phyloP scores from a whole-genome alignment of 257 asterid species.

The Cruciata laevipes region DNA sequence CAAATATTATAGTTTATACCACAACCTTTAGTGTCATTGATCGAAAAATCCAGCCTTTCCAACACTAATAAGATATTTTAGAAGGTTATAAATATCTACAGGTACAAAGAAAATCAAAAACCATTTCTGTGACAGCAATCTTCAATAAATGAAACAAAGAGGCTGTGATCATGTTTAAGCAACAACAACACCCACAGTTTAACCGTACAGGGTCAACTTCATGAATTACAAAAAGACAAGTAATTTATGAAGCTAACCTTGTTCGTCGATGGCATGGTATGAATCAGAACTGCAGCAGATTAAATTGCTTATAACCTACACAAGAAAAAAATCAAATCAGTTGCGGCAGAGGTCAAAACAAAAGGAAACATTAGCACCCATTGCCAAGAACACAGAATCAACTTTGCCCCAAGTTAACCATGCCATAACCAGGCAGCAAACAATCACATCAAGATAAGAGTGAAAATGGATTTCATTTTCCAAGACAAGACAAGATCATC shows the following conservation, averaged over 20 bases:
- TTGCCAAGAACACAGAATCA: neutral
- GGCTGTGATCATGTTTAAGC: neutral
- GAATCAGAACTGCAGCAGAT: slow-evolving; percentile 6
- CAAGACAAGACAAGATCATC: too few species aligned
- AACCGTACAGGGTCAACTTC: neutral
- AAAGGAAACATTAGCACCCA: neutral
- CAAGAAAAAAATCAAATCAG: neutral
- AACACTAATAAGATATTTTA: neutral
- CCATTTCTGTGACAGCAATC: neutral
- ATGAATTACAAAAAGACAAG: neutral
- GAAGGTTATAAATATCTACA: neutral
- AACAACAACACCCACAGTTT: neutral
- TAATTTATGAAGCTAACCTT: slow-evolving; percentile 11
- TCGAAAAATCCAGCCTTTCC: neutral
- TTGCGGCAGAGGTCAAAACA: neutral
- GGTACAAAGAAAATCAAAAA: neutral
- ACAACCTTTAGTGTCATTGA: neutral
- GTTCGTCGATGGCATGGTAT: slow-evolving; percentile 19
- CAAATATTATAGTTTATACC: neutral
- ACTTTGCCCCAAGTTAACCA: neutral
- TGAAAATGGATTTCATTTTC: neutral
- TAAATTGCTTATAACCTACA: slow-evolving; percentile 13
- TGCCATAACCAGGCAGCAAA: neutral
- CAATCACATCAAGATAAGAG: neutral
- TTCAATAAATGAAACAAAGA: neutral